Evolutionary conservation across 148 eudicot species (phyloP), one percentile per base, ranked within the genome.

Genomic region (Suaeda aralocaspica): DNA sequence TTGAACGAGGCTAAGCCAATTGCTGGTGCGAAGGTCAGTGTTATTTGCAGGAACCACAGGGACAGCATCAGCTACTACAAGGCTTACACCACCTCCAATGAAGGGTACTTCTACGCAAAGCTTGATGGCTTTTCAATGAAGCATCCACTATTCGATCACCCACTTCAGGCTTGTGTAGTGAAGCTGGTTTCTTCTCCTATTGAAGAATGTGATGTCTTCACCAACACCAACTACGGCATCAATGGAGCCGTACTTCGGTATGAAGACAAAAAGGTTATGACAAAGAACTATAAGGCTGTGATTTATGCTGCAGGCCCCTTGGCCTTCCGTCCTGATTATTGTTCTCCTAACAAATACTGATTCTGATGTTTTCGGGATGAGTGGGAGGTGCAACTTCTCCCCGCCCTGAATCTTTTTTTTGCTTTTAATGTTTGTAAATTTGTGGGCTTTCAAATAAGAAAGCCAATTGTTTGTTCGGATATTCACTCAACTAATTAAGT

Each of bases 171-270:
- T 6, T 91, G 98, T 80, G 60, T 64, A 0, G 96, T 84, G 29
- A 89, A 86, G 69, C 79, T 87, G 52, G 92, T 91, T 49, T 81
- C 94, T 33, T 92, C 97, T 21, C 97, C 98, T 5, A 53, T 78
- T 22, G 70, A 80, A 29, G 72, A 52, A 57, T 90, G 98, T 73
- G 84, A 89, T 59, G 77, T 66, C 31, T 79, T 80, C 34, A 78
- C 96, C 5, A 86, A 86, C 69, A 72, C 91, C 65, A 91, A 91
- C 77, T 82, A 91, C 50, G 98, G 97, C n/a, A 76, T 88, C 68
- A 76, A 83, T 53, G 96, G 96, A 3, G 86, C 86, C 3, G 62
- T 84, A 28, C 82, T 91, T 4, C 72, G 84, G 7, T 87, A 77
- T 36, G 84, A 91, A 58, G 67, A 79, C 55, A 91, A 91, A 83